Percentiles rank a stretch among this genome's conserved stretches.
Conservation (phyloP, 1,139 yeast genomes). For the Pichia cactophila region DNA sequence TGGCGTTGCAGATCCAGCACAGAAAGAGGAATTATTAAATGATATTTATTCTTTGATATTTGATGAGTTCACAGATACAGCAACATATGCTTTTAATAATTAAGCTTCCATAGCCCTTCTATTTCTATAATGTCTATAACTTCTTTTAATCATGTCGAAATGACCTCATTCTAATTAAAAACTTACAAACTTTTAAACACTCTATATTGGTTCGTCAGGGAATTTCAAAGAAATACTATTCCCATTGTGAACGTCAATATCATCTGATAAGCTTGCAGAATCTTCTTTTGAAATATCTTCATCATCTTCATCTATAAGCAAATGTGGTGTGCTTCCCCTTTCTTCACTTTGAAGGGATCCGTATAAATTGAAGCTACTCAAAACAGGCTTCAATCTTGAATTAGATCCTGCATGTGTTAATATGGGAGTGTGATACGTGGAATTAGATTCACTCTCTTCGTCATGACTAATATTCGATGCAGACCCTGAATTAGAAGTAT, state of each 20-base stretch:
- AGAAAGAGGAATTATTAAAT: constrained; percentile 25
- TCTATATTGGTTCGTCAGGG: constrained; percentile 7
- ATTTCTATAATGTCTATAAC: neutral
- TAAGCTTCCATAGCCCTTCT: neutral
- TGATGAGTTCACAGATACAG: constrained; percentile 31
- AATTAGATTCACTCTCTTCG: constrained; percentile 19
- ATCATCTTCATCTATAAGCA: neutral
- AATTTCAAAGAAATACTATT: constrained; percentile 13
- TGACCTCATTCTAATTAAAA: too few species aligned
- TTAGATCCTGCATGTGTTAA: constrained; percentile 10
- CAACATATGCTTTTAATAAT: neutral
- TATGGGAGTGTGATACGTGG: constrained; percentile 23
- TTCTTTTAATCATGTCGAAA: neutral
- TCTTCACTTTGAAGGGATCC: constrained; percentile 11
- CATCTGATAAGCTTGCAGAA: constrained; percentile 1
- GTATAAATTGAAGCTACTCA: constrained; percentile 15
- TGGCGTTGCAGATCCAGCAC: constrained; percentile 4
- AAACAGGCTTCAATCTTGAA: constrained; percentile 8
- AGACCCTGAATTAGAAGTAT: neutral
- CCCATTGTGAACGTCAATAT: constrained; percentile 11
- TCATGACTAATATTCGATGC: neutral
- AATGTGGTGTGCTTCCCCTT: neutral
- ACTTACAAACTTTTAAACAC: neutral
- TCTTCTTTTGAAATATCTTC: neutral
- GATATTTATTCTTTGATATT: constrained; percentile 33